Percentiles rank a stretch among this genome's conserved stretches.
These are phyloP conservation scores for Coemansia javaensis DNA, from an alignment of 192 early-diverging fungal species.

Conservation along the genomic window DNA sequence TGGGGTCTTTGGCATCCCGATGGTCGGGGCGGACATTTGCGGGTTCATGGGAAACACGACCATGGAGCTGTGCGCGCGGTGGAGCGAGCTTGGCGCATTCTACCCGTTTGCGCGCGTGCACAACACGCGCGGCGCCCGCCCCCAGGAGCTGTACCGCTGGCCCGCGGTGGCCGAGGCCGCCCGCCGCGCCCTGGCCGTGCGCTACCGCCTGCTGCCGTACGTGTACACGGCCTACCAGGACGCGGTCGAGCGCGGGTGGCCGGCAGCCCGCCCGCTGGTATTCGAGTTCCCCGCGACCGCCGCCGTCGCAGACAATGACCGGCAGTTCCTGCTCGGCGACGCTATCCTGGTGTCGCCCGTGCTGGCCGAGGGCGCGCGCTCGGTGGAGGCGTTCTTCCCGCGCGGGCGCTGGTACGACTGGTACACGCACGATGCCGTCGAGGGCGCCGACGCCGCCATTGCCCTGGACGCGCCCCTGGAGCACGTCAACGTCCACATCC, in stretches of 20 bases:
- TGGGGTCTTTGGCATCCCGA: constrained; percentile 67
- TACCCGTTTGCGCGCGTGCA: constrained; percentile 65
- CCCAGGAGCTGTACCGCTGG: constrained; percentile 64
- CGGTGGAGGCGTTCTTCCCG: constrained; percentile 62
- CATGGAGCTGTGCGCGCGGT: constrained; percentile 62
- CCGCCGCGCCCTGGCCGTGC: constrained; percentile 50
- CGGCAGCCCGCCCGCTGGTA: constrained; percentile 54
- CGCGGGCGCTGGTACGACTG: constrained; percentile 62
- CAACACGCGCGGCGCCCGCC: constrained; percentile 44
- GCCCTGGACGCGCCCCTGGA: constrained; percentile 50
- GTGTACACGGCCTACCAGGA: constrained; percentile 55
- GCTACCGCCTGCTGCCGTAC: constrained; percentile 61
- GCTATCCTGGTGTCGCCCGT: constrained; percentile 59
- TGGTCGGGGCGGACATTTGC: constrained; percentile 67
- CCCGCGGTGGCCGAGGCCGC: constrained; percentile 52
- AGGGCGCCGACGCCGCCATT: constrained; percentile 18
- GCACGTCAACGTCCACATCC: constrained; percentile 59
- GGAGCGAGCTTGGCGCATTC: constrained; percentile 60
- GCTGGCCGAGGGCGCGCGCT: constrained; percentile 38
- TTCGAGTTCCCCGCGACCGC: constrained; percentile 50
- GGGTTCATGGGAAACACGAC: constrained; percentile 59
- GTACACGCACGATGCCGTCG: constrained; percentile 21
- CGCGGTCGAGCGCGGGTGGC: constrained; percentile 51
- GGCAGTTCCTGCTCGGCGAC: constrained; percentile 58
- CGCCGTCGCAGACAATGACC: constrained; percentile 44